Evolutionary conservation across 2,329 filamentous ascomycete species (phyloP), one percentile per base, ranked within the genome.

Genomic region (Ascocoryne sarcoides): DNA sequence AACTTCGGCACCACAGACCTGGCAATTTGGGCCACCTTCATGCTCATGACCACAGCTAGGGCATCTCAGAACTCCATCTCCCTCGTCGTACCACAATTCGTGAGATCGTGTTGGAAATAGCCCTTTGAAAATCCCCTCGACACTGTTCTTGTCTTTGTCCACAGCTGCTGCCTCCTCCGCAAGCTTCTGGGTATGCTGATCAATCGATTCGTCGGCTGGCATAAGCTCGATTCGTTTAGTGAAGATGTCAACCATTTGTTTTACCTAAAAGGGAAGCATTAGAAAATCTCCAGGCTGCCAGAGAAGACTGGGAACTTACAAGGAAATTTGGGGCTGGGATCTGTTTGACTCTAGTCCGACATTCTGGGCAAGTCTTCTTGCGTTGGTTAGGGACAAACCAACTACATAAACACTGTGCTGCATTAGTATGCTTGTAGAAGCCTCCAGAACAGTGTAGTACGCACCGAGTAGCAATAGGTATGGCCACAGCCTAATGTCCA

Each of bases 331-430:
- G 79, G 5, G 76, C 74, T 1, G 79, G 79, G 48, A 73, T 64
- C 19, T 71, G 62, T 47, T 65, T 71, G 42, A 83, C 73, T 26
- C 66, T 62, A 3, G 72, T 65, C 44, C 80, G 71, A 56, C 80
- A 84, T 57, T 83, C 78, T 12, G 80, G 80, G 59, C 80, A 84
- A 51, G 78, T 79, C 57, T 79, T 80, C 53, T 73, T 76, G 32
- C 62, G 62, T 55, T 64, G 70, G 51, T 72, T 53, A 14, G 57
- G 55, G 15, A 56, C 41, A 38, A 63, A 61, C 60, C 53, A 61
- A 45, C 50, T 62, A 28, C 58, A 59, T 21, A 64, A 47, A 43
- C 60, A 63, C 54, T 57, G 15, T 15, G 18, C 33, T 3, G 9
- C 15, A 35, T 35, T 8, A 35, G 32, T 18, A 35, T 3, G 19